phyloP scores from a whole-genome alignment of 2,329 filamentous ascomycete genomes.

The Zymoseptoria tritici region DNA sequence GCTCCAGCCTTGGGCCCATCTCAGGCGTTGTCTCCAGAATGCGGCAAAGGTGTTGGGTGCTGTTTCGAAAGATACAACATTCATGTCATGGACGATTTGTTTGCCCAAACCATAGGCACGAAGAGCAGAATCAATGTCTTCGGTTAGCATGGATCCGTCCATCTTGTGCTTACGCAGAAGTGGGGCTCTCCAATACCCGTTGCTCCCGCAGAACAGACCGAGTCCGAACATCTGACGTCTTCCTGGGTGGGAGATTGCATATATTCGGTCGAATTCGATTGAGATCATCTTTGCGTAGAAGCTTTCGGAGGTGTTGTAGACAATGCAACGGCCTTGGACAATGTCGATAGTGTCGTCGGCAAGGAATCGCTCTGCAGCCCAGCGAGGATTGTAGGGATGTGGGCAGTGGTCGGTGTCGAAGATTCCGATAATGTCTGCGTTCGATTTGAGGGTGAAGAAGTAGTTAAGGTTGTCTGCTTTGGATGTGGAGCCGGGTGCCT shows the following conservation, averaged over 20 bases:
- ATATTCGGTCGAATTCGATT: slow-evolving; percentile 47
- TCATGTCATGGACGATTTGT: slow-evolving; percentile 42
- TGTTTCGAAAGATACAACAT: slow-evolving; percentile 43
- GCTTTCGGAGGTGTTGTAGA: slow-evolving; percentile 41
- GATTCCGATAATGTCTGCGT: slow-evolving; percentile 41
- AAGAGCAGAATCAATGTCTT: slow-evolving; percentile 45
- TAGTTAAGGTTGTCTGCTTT: slow-evolving; percentile 47
- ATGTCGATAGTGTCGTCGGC: slow-evolving; percentile 38
- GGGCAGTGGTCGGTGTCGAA: slow-evolving; percentile 47
- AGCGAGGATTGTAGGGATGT: slow-evolving; percentile 42
- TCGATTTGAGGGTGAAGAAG: slow-evolving; percentile 39
- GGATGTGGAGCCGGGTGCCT: slow-evolving; percentile 42
- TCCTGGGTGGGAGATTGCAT: slow-evolving; percentile 45
- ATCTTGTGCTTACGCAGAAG: slow-evolving; percentile 42
- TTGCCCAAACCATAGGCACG: slow-evolving; percentile 39
- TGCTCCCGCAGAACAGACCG: slow-evolving; percentile 44
- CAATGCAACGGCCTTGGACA: slow-evolving; percentile 44
- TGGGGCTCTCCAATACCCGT: slow-evolving; percentile 43
- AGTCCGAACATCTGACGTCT: slow-evolving; percentile 42
- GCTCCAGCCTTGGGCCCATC: slow-evolving; percentile 46
- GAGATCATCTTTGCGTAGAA: slow-evolving; percentile 42
- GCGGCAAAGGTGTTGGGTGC: slow-evolving; percentile 39
- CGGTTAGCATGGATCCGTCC: slow-evolving; percentile 45
- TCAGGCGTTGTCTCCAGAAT: slow-evolving; percentile 45
- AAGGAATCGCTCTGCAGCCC: slow-evolving; percentile 43